These are phyloP conservation scores for Cyberlindnera suaveolens DNA, from an alignment of 805 yeast genomes.

Conservation along the genomic window DNA sequence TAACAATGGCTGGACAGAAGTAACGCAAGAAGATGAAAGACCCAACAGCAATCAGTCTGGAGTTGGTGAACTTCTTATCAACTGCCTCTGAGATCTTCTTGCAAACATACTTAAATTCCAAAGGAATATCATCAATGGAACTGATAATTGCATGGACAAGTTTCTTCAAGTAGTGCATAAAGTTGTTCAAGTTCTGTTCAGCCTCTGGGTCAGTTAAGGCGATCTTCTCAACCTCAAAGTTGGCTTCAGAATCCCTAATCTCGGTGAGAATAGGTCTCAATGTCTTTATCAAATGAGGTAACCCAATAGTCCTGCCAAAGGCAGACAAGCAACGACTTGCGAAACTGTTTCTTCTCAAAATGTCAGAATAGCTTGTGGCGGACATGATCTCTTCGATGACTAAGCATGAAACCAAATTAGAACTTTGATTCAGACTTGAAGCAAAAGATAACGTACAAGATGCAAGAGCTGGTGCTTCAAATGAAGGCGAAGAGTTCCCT, in stretches of 20 bases:
- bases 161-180: conserved; percentile 48
- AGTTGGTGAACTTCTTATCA: conserved; percentile 56
- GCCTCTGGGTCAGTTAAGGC: conserved; percentile 32
- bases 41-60: conserved; percentile 68
- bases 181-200: conserved; percentile 35
- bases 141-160: conserved; percentile 53
- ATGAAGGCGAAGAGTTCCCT: conserved; percentile 56
- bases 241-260: conserved; percentile 41
- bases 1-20: conserved; percentile 83
- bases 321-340: conserved; percentile 73
- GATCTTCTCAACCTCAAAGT: conserved; percentile 60
- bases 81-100: conserved; percentile 55
- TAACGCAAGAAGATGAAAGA: conserved; percentile 79
- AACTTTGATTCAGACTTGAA: conserved; percentile 35
- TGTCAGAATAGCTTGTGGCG: conserved; percentile 60
- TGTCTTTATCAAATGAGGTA: conserved; percentile 45
- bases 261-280: conserved; percentile 53
- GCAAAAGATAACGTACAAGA: conserved; percentile 54
- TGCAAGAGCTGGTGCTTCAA: conserved; percentile 68
- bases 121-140: conserved; percentile 57
- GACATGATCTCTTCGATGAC: conserved; percentile 56
- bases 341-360: conserved; percentile 74
- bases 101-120: conserved; percentile 67
- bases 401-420: conserved; percentile 45
- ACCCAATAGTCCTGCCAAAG: conserved; percentile 63